phyloP scores from a whole-genome alignment of 331 rosid genomes.

The Malus hybrid region DNA sequence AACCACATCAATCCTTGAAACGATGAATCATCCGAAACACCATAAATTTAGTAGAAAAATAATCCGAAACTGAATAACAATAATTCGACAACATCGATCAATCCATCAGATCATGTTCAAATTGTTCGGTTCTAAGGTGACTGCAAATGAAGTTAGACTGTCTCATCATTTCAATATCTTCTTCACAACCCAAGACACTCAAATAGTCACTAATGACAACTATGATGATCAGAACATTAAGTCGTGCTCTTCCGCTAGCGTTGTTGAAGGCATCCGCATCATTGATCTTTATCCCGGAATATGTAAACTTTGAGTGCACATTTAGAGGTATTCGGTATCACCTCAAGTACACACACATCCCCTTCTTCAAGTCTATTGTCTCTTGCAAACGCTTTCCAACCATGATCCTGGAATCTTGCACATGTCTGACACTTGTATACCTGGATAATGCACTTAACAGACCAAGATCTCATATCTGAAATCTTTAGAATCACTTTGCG shows the following conservation, averaged over 20 bases:
- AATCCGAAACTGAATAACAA: too few species aligned
- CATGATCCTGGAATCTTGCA: background rate
- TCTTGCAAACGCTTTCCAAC: constrained; percentile 16
- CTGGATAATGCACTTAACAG: background rate
- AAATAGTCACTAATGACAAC: too few species aligned
- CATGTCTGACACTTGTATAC: too few species aligned
- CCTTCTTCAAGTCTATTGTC: background rate
- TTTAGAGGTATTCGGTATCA: background rate
- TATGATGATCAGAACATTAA: background rate
- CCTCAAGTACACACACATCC: background rate
- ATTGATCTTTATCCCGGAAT: background rate
- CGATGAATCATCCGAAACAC: too few species aligned
- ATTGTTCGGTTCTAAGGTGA: too few species aligned
- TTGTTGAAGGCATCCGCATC: background rate
- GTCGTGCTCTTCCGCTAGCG: background rate
- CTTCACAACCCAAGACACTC: too few species aligned
- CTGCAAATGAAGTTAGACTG: too few species aligned
- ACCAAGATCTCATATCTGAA: background rate
- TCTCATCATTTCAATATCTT: too few species aligned
- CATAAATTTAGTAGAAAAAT: too few species aligned
- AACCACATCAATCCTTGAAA: too few species aligned
- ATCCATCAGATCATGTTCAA: too few species aligned
- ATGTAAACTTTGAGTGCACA: background rate
- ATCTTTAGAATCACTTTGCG: background rate
- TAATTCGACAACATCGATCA: too few species aligned